phyloP scores from a whole-genome alignment of 345 rosid genomes.

The Euphorbia pulcherrima region DNA sequence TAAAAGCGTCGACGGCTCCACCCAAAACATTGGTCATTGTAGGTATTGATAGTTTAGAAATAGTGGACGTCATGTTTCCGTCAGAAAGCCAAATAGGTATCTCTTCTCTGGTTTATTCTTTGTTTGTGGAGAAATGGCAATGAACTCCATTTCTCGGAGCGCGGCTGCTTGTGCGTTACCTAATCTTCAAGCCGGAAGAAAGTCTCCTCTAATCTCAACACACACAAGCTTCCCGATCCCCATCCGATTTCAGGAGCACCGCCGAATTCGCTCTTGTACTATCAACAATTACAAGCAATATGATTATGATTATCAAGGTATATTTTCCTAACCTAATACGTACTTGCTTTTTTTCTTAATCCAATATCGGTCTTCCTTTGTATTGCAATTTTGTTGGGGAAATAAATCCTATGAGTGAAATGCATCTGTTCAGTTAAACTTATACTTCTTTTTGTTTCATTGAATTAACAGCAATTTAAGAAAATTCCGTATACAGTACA shows the following conservation, averaged over 20 bases:
- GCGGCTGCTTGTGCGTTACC: not conserved
- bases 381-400: not conserved
- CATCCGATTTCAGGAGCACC: not conserved
- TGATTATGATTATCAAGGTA: constrained; percentile 21
- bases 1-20: no score
- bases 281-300: constrained; percentile 11
- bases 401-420: not conserved
- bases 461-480: not conserved
- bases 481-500: not conserved
- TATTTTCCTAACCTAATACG: not conserved
- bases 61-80: no score
- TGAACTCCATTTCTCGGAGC: constrained; percentile 13
- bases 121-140: not conserved
- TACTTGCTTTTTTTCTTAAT: not conserved
- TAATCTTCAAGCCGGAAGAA: not conserved
- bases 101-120: not conserved
- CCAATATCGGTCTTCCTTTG: no score
- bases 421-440: not conserved
- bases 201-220: not conserved
- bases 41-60: no score
- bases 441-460: not conserved
- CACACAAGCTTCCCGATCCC: no score
- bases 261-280: not conserved
- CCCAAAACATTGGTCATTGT: no score
- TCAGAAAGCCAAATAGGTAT: not conserved